Evolutionary conservation across 345 rosid species (phyloP).

Genomic region (Citrus unshiu): DNA sequence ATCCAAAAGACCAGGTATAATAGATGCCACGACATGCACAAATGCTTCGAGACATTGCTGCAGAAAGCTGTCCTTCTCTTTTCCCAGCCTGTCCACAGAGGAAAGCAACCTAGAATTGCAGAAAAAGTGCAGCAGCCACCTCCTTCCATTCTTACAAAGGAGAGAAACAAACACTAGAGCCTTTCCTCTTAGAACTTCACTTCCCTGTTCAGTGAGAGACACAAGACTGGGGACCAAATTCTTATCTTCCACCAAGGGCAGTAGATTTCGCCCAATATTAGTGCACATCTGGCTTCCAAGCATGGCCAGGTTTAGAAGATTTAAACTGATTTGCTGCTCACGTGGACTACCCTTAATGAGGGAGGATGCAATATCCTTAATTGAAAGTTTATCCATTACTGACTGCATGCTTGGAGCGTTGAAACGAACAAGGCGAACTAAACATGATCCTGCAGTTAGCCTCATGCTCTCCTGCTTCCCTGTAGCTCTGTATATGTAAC

Average conservation of each 20-base stretch:
- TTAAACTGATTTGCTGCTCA: slow-evolving; percentile 91
- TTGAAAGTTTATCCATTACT: slow-evolving; percentile 70
- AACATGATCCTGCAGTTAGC: slow-evolving; percentile 95
- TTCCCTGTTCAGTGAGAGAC: slow-evolving; percentile 88
- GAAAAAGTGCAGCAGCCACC: slow-evolving; percentile 81
- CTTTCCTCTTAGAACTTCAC: slow-evolving; percentile 80
- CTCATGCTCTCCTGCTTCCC: slow-evolving; percentile 97
- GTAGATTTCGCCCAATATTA: slow-evolving; percentile 74
- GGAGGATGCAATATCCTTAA: slow-evolving; percentile 75
- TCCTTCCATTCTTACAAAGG: slow-evolving; percentile 80
- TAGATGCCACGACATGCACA: slow-evolving; percentile 59
- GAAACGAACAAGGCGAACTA: slow-evolving; percentile 91
- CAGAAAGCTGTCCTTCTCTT: slow-evolving; percentile 82
- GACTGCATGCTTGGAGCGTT: slow-evolving; percentile 73
- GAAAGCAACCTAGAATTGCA: slow-evolving; percentile 75
- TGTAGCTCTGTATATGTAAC: slow-evolving; percentile 77
- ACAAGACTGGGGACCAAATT: slow-evolving; percentile 64
- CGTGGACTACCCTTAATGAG: slow-evolving; percentile 79
- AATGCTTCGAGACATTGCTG: slow-evolving; percentile 75
- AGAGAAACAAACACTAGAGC: slow-evolving; percentile 75
- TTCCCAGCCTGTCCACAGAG: slow-evolving; percentile 77
- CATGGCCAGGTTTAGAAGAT: slow-evolving; percentile 83
- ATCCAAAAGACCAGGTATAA: slow-evolving; percentile 69
- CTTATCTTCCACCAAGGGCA: slow-evolving; percentile 71
- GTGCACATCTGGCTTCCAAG: slow-evolving; percentile 71